A percentile compares a stretch with the other conserved stretches of the same genome.
These are phyloP conservation scores for Aspergillus bridgeri DNA, from an alignment of 495 filamentous ascomycete genomes.

Conservation along the genomic window DNA sequence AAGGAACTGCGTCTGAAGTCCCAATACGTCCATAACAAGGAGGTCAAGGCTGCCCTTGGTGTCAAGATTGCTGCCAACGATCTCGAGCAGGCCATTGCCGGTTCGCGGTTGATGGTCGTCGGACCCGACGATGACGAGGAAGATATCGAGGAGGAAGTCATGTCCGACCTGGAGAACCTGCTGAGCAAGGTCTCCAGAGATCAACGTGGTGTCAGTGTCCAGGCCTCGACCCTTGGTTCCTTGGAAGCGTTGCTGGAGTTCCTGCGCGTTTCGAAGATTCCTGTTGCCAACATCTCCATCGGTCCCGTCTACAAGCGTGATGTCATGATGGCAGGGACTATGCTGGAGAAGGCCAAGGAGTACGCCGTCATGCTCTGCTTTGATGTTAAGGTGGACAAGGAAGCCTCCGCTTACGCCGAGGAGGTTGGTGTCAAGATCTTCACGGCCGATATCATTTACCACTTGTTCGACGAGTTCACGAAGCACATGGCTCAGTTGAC, in stretches of 20 bases:
- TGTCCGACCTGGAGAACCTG: slow-evolving; percentile 88
- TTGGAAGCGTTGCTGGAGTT: slow-evolving; percentile 97
- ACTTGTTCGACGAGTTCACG: slow-evolving; percentile 95
- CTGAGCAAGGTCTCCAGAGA: slow-evolving; percentile 86
- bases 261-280: slow-evolving; percentile 89
- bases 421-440: slow-evolving; percentile 98
- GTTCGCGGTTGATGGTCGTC: slow-evolving; percentile 89
- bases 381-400: slow-evolving; percentile 98
- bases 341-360: slow-evolving; percentile 95
- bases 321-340: slow-evolving; percentile 92
- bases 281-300: slow-evolving; percentile 95
- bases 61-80: slow-evolving; percentile 98
- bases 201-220: slow-evolving; percentile 91
- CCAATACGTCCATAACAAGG: slow-evolving; percentile 96
- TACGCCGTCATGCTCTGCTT: slow-evolving; percentile 99
- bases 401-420: slow-evolving; percentile 85
- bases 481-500: slow-evolving; percentile 82
- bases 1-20: slow-evolving; percentile 94
- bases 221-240: slow-evolving; percentile 96
- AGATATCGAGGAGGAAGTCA: slow-evolving; percentile 93
- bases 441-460: slow-evolving; percentile 98
- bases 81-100: slow-evolving; percentile 94
- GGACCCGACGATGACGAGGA: slow-evolving; percentile 95
- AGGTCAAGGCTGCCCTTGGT: slow-evolving; percentile 96
- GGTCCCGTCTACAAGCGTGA: slow-evolving; percentile 98